Base-by-base conservation (phyloP, 352 stramenopile genomes). In the Blastocystis sp. region DNA sequence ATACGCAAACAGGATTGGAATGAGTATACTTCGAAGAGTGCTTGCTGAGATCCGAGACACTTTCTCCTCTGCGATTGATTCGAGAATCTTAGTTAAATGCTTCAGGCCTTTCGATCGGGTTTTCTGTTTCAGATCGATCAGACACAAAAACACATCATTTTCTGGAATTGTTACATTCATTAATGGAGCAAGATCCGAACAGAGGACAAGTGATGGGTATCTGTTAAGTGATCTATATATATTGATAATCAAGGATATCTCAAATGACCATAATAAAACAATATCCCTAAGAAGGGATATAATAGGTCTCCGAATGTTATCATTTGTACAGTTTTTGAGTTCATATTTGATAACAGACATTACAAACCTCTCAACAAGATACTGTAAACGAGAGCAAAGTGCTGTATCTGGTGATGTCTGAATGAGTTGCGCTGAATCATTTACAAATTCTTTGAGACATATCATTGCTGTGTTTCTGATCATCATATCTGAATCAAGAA, bases 401-500 rank as follows among this genome's bases (percentile, higher is more conserved):
- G 13, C 33, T 7, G 37, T 24, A 19, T 54, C 66, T n/a, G 53
- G 22, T 11, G 37, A n/a, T 9, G 53, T 78, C 37, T 53, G 60
- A 33, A 48, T 2, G n/a, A 57, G 3, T 53, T 30, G 48, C 27
- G 56, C 73, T 30, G 27, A 48, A 5, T 37, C 15, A 19, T 84
- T 17, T 17, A 84, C 24, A 1, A 84, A 68, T 19, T 66, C 48
- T 19, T 33, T 40, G 17, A 84, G n/a, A 30, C 48, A 66, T 24
- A 40, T 30, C 51, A 84, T 58, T 35, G 73, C 44, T 11, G 73
- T 66, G 5, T 19, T 69, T 11, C 73, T 44, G 53, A 84, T 64
- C 73, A 84, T 84, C 73, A 84, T 84, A n/a, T 84, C 73, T 24
- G 13, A 30, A 35, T 84, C 73, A 11, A 30, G 30, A 19, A 68